Base-by-base conservation (phyloP, 352 stramenopile species). In the Pythium pyrilobum region DNA sequence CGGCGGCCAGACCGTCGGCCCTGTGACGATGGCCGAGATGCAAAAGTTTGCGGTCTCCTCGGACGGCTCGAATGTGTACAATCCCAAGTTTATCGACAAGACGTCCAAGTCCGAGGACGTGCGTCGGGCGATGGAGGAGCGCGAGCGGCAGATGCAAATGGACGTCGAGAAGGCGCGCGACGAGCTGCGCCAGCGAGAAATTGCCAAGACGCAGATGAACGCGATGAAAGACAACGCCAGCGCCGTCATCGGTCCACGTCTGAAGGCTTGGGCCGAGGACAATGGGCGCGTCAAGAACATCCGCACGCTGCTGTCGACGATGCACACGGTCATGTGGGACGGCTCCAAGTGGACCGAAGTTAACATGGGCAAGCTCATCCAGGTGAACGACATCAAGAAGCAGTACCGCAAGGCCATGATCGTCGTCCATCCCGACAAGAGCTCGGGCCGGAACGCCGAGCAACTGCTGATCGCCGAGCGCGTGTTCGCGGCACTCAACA, bases 381-480 rank as follows among this genome's bases (percentile, higher is more conserved):
- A 86, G 61, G 87, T 85, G n/a, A 71, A 78, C 38, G 84, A 94
- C 52, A 81, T 96, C n/a, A 96, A 96, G 69, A 87, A 92, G 63
- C 60, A 89, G 57, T 97, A 96, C 65, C 83, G 86, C 41, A 92
- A 92, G 62, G 85, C 89, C 29, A 96, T 97, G 87, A 89, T 97
- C 50, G 81, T 97, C 27, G 89, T 97, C 39, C 89, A 97, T 53
- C 85, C 87, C 10, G 89, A 97, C 72, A 97, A 96, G 65, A 80
- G 80, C 45, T 77, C 77, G 27, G 85, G 87, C 15, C 81, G 84
- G 49, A 91, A 80, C 16, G 72, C 87, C 36, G 86, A 97, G 58
- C 83, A 96, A 32, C 66, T 95, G 46, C 72, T 96, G 32, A 94
- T 97, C 32, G 86, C 89, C 24, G 88, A 97, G 64, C 81, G 87